Conservation (phyloP, 2,329 filamentous ascomycete species). For the Conoideocrella luteorostrata region DNA sequence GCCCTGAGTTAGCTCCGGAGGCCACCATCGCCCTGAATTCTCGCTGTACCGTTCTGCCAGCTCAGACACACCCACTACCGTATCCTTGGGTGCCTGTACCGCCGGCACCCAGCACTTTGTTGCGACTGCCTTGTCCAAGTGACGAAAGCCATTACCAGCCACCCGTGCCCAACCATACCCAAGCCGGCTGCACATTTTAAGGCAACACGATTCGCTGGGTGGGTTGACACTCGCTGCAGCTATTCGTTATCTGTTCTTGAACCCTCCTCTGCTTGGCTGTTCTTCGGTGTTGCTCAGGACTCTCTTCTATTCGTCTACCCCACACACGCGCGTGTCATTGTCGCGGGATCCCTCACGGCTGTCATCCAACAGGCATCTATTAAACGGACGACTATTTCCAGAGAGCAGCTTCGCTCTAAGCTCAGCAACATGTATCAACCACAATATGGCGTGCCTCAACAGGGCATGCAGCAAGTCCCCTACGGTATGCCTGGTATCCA, state of each 20-base stretch:
- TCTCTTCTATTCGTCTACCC: conserved; percentile 14
- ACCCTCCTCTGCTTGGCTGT: conserved; percentile 9
- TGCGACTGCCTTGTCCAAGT: conserved; percentile 35
- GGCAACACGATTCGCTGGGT: conserved; percentile 21
- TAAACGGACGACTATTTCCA: background rate
- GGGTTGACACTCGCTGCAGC: conserved; percentile 15
- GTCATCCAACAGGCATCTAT: background rate
- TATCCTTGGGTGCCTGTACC: conserved; percentile 47
- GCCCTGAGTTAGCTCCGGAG: conserved; percentile 48
- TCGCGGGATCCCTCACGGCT: conserved; percentile 1
- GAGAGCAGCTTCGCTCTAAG: conserved; percentile 39
- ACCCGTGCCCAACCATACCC: conserved; percentile 40
- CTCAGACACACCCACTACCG: conserved; percentile 53
- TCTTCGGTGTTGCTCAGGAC: conserved; percentile 7
- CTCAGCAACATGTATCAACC: conserved; percentile 66
- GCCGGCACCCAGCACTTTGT: conserved; percentile 36
- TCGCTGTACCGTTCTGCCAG: conserved; percentile 48
- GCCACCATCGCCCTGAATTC: conserved; percentile 19
- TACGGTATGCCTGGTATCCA: conserved; percentile 80
- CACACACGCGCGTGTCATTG: conserved; percentile 5
- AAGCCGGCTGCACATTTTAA: conserved; percentile 29
- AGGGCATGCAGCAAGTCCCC: conserved; percentile 57
- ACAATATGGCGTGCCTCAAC: conserved; percentile 66
- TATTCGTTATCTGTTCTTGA: conserved; percentile 16
- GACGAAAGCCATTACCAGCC: conserved; percentile 24